Evolutionary conservation across 169 alveolate genomes (phyloP).

Genomic region (Plasmodium vinckei): DNA sequence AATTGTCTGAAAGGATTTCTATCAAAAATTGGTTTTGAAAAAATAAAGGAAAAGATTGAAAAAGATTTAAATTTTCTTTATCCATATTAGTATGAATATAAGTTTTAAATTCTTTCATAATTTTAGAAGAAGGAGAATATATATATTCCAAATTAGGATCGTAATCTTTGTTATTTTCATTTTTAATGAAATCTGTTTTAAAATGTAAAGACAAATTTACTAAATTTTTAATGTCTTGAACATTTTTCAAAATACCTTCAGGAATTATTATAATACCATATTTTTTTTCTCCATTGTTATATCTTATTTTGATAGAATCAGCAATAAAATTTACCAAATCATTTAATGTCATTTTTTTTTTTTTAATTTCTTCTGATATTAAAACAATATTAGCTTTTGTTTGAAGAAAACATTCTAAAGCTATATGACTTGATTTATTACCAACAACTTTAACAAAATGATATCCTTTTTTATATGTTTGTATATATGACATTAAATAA

Average conservation of each 20-base stretch:
- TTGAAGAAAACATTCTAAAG: constrained; percentile 94
- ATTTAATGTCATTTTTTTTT: constrained; percentile 85
- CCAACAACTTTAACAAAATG: constrained; percentile 96
- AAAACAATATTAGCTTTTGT: constrained; percentile 92
- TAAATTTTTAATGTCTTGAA: constrained; percentile 91
- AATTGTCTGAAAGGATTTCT: not conserved
- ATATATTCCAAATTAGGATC: constrained; percentile 2
- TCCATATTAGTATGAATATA: constrained; percentile 87
- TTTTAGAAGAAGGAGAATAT: not conserved
- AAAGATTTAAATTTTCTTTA: not conserved
- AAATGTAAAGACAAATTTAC: constrained; percentile 84
- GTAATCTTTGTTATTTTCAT: constrained; percentile 28
- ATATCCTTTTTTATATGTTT: constrained; percentile 89
- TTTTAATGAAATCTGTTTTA: constrained; percentile 84
- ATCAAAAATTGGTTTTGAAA: constrained; percentile 17
- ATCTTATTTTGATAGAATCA: constrained; percentile 88
- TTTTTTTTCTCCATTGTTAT: constrained; percentile 84
- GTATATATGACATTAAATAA: constrained; percentile 88
- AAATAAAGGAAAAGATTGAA: constrained; percentile 6
- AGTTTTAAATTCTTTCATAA: not conserved
- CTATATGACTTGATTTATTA: constrained; percentile 95
- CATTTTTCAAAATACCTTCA: constrained; percentile 94
- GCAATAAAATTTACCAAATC: constrained; percentile 87
- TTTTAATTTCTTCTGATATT: constrained; percentile 93
- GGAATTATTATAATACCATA: constrained; percentile 95